These are phyloP conservation scores for Pestalotiopsis sp. DNA, from an alignment of 2,329 filamentous ascomycete species.

Conservation along the genomic window DNA sequence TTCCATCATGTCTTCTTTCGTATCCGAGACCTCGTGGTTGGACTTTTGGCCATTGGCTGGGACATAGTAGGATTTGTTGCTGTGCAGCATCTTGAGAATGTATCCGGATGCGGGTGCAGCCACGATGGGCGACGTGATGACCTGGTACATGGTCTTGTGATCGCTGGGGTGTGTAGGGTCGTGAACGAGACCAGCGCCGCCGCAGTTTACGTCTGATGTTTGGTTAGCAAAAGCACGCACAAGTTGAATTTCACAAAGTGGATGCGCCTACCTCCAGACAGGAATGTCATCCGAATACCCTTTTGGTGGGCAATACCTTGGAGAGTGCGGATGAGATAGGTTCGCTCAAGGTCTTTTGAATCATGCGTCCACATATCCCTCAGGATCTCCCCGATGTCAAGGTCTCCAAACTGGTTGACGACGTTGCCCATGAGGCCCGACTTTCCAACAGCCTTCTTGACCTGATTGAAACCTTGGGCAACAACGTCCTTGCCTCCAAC, in stretches of 20 bases:
- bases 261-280: constrained; percentile 72
- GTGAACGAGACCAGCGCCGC: constrained; percentile 90
- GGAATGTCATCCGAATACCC: constrained; percentile 93
- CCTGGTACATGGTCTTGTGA: constrained; percentile 99
- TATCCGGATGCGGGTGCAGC: constrained; percentile 84
- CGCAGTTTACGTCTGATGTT: constrained; percentile 75
- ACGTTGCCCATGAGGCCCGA: constrained; percentile 94
- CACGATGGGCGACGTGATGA: constrained; percentile 91
- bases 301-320: constrained; percentile 96
- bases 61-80: constrained; percentile 88
- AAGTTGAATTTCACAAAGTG: neutral
- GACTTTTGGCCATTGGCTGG: constrained; percentile 83
- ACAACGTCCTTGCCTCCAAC: constrained; percentile 95
- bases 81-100: constrained; percentile 93
- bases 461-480: constrained; percentile 86
- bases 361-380: constrained; percentile 99
- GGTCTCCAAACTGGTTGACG: constrained; percentile 92
- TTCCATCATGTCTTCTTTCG: constrained; percentile 99
- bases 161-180: constrained; percentile 89
- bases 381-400: constrained; percentile 91
- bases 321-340: constrained; percentile 92
- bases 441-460: constrained; percentile 97
- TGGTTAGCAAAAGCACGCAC: constrained; percentile 23
- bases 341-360: constrained; percentile 94
- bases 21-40: constrained; percentile 75